phyloP scores from a whole-genome alignment of 208 protist genomes.

The Trypanosoma vivax region DNA sequence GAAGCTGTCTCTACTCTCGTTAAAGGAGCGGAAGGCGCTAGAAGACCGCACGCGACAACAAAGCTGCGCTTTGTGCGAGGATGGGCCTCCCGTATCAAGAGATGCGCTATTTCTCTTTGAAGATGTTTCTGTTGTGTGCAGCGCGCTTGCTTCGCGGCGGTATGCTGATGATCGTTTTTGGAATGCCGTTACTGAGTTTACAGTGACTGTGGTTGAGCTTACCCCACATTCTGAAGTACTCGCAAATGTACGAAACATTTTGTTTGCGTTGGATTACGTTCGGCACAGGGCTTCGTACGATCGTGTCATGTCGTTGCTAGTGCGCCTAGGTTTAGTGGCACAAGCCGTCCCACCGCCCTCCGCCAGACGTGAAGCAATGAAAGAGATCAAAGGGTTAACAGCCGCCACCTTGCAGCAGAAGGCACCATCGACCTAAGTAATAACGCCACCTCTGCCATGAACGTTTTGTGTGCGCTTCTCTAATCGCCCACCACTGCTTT shows the following conservation, averaged over 20 bases:
- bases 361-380: slow-evolving; percentile 26
- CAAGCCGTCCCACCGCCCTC: slow-evolving; percentile 52
- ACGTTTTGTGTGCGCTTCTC: no score
- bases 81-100: no score
- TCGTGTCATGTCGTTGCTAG: slow-evolving; percentile 53
- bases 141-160: slow-evolving; percentile 25
- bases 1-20: slow-evolving; percentile 28
- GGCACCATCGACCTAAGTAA: no score
- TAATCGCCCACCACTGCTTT: no score
- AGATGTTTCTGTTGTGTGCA: slow-evolving; percentile 41
- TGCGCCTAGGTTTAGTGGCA: slow-evolving; percentile 27
- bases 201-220: slow-evolving; percentile 16
- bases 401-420: slow-evolving; percentile 1
- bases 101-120: no score
- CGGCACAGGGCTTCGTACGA: slow-evolving; percentile 35
- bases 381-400: slow-evolving; percentile 7
- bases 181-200: slow-evolving; percentile 31
- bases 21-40: slow-evolving; percentile 40
- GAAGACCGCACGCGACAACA: slow-evolving; percentile 1
- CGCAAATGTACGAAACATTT: slow-evolving; percentile 41
- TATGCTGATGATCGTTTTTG: slow-evolving; percentile 45
- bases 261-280: slow-evolving; percentile 68
- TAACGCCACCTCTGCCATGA: no score
- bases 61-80: no score
- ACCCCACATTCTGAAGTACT: slow-evolving; percentile 7